Evolutionary conservation across 345 rosid genomes (phyloP).

Genomic region (Aethionema arabicum): DNA sequence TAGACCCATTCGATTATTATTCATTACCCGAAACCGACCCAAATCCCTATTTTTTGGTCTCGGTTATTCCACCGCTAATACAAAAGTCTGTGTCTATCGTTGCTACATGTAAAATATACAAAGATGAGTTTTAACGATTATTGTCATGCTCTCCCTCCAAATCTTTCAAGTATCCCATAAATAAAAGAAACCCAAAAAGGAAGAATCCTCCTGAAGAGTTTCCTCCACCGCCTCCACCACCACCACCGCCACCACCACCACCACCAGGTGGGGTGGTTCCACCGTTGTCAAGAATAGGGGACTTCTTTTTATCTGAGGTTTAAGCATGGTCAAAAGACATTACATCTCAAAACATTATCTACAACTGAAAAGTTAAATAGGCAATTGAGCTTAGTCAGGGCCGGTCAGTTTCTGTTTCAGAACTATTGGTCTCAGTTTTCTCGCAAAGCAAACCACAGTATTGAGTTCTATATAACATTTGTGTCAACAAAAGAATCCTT

Average conservation of each 20-base stretch:
- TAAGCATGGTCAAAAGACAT: background rate
- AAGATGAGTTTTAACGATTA: slow-evolving; percentile 13
- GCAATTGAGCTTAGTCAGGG: background rate
- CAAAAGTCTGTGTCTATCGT: too few species aligned
- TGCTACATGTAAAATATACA: too few species aligned
- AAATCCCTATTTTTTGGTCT: too few species aligned
- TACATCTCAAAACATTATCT: background rate
- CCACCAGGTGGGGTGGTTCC: slow-evolving; percentile 79
- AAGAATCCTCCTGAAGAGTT: slow-evolving; percentile 86
- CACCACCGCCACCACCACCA: slow-evolving; percentile 70
- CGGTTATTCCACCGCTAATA: too few species aligned
- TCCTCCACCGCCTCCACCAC: slow-evolving; percentile 86
- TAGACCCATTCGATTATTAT: too few species aligned
- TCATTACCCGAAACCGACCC: too few species aligned
- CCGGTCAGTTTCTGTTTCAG: background rate
- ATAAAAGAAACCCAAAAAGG: slow-evolving; percentile 80
- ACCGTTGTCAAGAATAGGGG: slow-evolving; percentile 72
- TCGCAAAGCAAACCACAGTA: slow-evolving; percentile 17
- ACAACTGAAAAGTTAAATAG: background rate
- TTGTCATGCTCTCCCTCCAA: slow-evolving; percentile 59
- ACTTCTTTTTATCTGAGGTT: slow-evolving; percentile 49
- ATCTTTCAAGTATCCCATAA: slow-evolving; percentile 80
- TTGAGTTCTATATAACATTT: background rate
- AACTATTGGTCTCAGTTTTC: background rate
- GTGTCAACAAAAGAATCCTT: background rate